Base-by-base conservation (phyloP, 352 stramenopile genomes). In the Globisporangium ultimum region DNA sequence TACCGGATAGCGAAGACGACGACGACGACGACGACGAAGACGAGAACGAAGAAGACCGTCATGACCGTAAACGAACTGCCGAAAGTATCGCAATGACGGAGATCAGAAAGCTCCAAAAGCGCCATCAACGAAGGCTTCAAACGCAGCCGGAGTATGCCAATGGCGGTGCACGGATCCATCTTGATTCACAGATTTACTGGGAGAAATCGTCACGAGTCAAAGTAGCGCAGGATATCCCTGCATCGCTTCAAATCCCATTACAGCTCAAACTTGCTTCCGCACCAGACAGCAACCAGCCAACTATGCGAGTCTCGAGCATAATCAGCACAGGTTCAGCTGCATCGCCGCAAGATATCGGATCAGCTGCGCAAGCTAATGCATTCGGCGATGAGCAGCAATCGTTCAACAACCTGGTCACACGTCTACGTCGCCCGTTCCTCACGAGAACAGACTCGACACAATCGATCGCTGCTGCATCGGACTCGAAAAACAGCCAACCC, bases 181-280 rank as follows among this genome's bases (percentile, higher is more conserved):
- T 41, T 0, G 55, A 50, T 3, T 48, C 60, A 2, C 66, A 65
- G 6, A 82, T 89, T 42, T 71, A 76, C 12, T 86, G 76, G 72
- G 74, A 89, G 45, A 71, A 82, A 58, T 67, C 72, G 0, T 55
- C 66, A 0, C 70, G 71, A 12, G 72, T 76, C 1, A 66, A 54
- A 10, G 54, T 80, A 13, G 79, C 79, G 2, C 53, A 55, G 10
- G 72, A 89, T 43, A 63, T 89, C 17, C 58, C 58, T 7, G 17
- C 20, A 9, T 48, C 51, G n/a, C 41, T 64, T 32, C 58, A 43
- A 13, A 49, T 64, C 6, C 69, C 66, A 15, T 11, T 34, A 28
- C 53, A 62, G 21, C 60, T 66, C 22, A 36, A 36, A 47, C 24
- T 18, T 18, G 51, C 49, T 7, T 48, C 49, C 41, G 28, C 58